phyloP scores from a whole-genome alignment of 2,329 filamentous ascomycete species.

The Botrytis galanthina region DNA sequence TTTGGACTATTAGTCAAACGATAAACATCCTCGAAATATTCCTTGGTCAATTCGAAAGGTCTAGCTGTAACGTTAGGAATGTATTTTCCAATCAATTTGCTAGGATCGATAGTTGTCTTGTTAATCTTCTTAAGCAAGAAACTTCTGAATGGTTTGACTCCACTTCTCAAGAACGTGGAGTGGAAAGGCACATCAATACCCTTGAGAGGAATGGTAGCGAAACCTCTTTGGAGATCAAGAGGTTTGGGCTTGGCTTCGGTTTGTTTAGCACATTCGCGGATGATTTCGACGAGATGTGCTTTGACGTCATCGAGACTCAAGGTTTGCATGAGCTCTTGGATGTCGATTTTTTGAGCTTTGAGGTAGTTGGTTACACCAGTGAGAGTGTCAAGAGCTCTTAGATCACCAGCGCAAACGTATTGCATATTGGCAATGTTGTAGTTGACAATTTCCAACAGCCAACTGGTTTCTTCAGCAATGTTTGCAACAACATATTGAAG shows the following conservation, averaged over 20 bases:
- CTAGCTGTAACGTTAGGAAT: conserved; percentile 97
- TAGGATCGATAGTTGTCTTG: conserved; percentile 96
- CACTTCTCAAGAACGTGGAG: conserved; percentile 94
- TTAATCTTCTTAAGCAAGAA: conserved; percentile 99
- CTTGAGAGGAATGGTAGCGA: conserved; percentile 92
- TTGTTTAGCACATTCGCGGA: conserved; percentile 80
- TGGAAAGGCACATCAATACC: conserved; percentile 99
- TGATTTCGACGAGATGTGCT: conserved; percentile 84
- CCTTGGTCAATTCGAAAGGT: conserved; percentile 93
- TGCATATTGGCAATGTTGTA: conserved; percentile 76
- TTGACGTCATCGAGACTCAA: conserved; percentile 89
- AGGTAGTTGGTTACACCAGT: conserved; percentile 80
- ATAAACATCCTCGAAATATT: conserved; percentile 99
- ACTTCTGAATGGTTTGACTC: conserved; percentile 97
- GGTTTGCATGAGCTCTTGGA: conserved; percentile 85
- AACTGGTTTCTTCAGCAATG: conserved; percentile 88
- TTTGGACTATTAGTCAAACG: conserved; percentile 70
- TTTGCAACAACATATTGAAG: conserved; percentile 96
- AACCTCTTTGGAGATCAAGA: conserved; percentile 87
- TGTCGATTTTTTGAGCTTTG: conserved; percentile 96
- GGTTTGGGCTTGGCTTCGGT: conserved; percentile 87
- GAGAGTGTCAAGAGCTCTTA: conserved; percentile 68
- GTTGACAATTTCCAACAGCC: conserved; percentile 99
- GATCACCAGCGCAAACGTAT: conserved; percentile 69
- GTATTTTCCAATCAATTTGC: conserved; percentile 96